phyloP scores from a whole-genome alignment of 192 early-diverging fungal genomes.

The Podila horticola region DNA sequence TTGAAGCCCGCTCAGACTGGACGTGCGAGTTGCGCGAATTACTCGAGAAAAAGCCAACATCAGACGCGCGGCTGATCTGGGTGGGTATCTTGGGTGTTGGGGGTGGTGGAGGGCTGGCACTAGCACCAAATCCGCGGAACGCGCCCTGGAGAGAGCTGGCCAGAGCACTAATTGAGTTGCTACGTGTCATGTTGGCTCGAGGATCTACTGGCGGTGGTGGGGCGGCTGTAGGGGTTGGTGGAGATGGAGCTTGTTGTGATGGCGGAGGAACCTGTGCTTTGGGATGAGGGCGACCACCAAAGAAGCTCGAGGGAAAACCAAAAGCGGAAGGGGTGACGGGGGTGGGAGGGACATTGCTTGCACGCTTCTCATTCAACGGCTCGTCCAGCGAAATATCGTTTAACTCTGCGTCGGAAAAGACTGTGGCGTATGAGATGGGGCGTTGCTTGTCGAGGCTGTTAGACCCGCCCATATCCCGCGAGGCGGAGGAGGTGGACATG shows the following conservation, averaged over 20 bases:
- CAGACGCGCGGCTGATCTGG: conserved; percentile 23
- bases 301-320: conserved; percentile 38
- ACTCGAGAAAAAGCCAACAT: not conserved
- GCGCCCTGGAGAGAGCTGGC: conserved; percentile 33
- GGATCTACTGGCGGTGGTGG: conserved; percentile 9
- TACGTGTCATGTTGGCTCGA: conserved; percentile 17
- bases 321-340: conserved; percentile 33
- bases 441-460: conserved; percentile 24
- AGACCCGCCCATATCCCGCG: conserved; percentile 4
- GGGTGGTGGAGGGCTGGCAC: conserved; percentile 28
- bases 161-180: conserved; percentile 39
- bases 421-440: conserved; percentile 45
- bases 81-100: conserved; percentile 32
- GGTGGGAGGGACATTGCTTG: conserved; percentile 26
- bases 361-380: conserved; percentile 18
- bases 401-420: conserved; percentile 54
- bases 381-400: conserved; percentile 59
- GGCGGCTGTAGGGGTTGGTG: conserved; percentile 2
- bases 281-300: conserved; percentile 16
- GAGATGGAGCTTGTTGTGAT: conserved; percentile 18
- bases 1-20: conserved; percentile 45
- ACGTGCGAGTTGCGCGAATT: conserved; percentile 18
- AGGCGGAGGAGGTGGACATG: conserved; percentile 13
- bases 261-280: conserved; percentile 1
- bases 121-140: conserved; percentile 26